These are phyloP conservation scores for Brassica nigra DNA, from an alignment of 345 rosid species.

Conservation along the genomic window DNA sequence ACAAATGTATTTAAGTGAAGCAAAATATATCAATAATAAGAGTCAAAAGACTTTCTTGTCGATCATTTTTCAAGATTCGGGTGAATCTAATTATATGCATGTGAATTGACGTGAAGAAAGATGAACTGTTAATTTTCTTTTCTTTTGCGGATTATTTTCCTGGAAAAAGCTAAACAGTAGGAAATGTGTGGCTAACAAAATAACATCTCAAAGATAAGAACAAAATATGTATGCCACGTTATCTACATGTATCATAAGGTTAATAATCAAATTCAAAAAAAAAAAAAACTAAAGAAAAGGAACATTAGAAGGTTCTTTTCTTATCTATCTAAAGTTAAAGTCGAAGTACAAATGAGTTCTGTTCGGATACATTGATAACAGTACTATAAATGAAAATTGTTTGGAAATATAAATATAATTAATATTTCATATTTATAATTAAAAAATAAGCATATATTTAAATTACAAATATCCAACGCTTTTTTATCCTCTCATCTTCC, in stretches of 20 bases:
- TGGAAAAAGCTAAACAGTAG: conserved; percentile 12
- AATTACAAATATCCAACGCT: too few relatives aligned
- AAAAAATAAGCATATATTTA: too few relatives aligned
- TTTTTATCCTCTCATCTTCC: too few relatives aligned
- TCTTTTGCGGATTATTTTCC: neutral
- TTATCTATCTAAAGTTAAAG: too few relatives aligned
- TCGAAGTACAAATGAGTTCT: too few relatives aligned
- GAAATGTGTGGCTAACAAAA: conserved; percentile 22
- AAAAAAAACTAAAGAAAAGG: neutral
- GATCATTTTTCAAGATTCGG: neutral
- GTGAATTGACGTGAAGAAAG: neutral
- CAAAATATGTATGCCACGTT: conserved; percentile 16
- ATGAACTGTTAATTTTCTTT: neutral
- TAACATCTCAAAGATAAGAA: conserved; percentile 17
- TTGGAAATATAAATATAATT: too few relatives aligned
- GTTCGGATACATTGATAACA: too few relatives aligned
- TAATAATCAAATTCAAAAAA: neutral
- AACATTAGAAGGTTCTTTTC: neutral
- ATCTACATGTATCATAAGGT: conserved; percentile 28
- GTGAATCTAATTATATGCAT: neutral
- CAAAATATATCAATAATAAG: neutral
- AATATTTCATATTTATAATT: too few relatives aligned
- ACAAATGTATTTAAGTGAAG: conserved; percentile 1
- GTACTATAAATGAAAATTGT: too few relatives aligned
- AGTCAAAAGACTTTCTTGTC: neutral